Conservation (phyloP, 2,329 filamentous ascomycete species). For the Grosmannia serpens region DNA sequence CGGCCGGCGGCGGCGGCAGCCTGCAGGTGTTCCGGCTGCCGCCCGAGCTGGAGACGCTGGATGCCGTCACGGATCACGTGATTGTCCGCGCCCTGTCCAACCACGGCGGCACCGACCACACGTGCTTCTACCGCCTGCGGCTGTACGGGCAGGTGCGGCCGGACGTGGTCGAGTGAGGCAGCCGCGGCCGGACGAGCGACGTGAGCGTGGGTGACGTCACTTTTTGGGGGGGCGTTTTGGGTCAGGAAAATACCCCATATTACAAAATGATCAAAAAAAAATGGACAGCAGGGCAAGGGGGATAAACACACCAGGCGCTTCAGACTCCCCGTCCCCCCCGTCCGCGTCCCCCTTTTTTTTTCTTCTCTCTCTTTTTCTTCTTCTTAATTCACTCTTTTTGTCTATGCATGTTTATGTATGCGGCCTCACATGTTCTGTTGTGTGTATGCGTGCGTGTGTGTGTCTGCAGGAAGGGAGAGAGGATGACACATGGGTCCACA, state of each 20-base stretch:
- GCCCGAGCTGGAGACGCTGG: conserved; percentile 34
- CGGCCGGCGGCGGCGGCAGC: conserved; percentile 21
- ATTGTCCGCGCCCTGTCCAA: conserved; percentile 46
- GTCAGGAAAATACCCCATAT: background rate
- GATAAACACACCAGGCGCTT: too few species aligned
- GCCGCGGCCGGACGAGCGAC: too few species aligned
- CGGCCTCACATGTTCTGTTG: too few species aligned
- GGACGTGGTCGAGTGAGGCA: conserved; percentile 3
- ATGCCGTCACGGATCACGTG: conserved; percentile 38
- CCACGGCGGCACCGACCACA: conserved; percentile 45
- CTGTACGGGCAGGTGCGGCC: conserved; percentile 35
- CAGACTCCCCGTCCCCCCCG: too few species aligned
- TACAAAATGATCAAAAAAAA: too few species aligned
- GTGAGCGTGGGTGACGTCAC: background rate
- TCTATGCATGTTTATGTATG: background rate
- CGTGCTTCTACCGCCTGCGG: conserved; percentile 54
- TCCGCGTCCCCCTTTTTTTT: background rate
- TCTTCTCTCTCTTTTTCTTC: background rate
- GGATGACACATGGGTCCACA: too few species aligned
- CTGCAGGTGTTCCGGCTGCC: conserved; percentile 42
- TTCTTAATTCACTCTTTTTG: background rate
- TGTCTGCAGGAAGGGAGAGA: too few species aligned
- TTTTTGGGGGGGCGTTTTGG: background rate
- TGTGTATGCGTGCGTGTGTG: too few species aligned
- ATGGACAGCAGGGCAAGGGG: too few species aligned